These are phyloP conservation scores for Calonectria multiphialidica DNA, from an alignment of 2,329 filamentous ascomycete species.

Conservation along the genomic window DNA sequence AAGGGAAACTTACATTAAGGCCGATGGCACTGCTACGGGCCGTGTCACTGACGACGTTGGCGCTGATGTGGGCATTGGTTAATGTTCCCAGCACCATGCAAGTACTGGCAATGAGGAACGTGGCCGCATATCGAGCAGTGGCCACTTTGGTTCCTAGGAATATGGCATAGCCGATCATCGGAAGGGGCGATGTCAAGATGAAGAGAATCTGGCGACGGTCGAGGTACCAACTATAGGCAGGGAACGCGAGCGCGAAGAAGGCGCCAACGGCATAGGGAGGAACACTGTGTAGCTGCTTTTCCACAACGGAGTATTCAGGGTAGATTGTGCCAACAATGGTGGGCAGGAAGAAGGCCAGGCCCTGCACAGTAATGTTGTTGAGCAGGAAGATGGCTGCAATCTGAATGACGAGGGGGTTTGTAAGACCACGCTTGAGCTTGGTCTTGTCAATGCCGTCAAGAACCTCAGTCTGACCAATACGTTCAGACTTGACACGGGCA, in stretches of 20 bases:
- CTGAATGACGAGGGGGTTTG: slow-evolving; percentile 67
- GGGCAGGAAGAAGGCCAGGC: slow-evolving; percentile 74
- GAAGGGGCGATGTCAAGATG: slow-evolving; percentile 65
- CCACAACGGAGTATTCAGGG: slow-evolving; percentile 66
- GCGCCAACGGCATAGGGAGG: slow-evolving; percentile 74
- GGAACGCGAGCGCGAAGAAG: slow-evolving; percentile 69
- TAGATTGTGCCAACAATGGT: slow-evolving; percentile 76
- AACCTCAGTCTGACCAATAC: slow-evolving; percentile 69
- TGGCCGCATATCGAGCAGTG: slow-evolving; percentile 70
- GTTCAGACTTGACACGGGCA: slow-evolving; percentile 70
- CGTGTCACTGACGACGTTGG: slow-evolving; percentile 75
- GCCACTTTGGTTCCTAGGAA: slow-evolving; percentile 65
- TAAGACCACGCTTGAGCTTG: slow-evolving; percentile 70
- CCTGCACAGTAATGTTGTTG: slow-evolving; percentile 76
- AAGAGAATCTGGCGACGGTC: slow-evolving; percentile 69
- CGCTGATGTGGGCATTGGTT: slow-evolving; percentile 72
- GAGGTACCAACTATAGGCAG: slow-evolving; percentile 67
- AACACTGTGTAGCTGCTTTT: slow-evolving; percentile 73
- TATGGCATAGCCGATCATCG: slow-evolving; percentile 74
- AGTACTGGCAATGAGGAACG: slow-evolving; percentile 71
- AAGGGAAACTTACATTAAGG: slow-evolving; percentile 38
- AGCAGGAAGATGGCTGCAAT: slow-evolving; percentile 71
- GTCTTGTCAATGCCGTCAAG: slow-evolving; percentile 70
- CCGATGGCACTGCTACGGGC: slow-evolving; percentile 73
- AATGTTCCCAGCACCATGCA: slow-evolving; percentile 72